phyloP scores from a whole-genome alignment of 768 basidiomycete genomes.

The Leccinum imitatum region DNA sequence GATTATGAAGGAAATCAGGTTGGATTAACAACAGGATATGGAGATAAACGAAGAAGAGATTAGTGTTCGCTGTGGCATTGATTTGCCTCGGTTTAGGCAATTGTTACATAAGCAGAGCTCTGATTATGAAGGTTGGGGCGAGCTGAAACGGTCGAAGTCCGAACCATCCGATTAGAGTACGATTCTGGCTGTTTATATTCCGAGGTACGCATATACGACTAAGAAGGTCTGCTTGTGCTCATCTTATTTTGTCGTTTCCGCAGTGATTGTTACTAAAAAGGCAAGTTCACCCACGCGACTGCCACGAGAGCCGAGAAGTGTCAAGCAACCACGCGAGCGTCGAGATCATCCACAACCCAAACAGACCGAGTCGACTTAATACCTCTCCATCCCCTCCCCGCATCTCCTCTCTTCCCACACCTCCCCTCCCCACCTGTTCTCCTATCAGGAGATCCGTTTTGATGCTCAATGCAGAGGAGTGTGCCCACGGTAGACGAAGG shows the following conservation, averaged over 20 bases:
- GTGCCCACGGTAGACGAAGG: slow-evolving; percentile 46
- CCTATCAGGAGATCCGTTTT: background rate
- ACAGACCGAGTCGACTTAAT: slow-evolving; percentile 15
- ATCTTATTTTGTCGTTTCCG: no score
- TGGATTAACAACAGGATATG: background rate
- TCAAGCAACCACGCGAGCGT: slow-evolving; percentile 37
- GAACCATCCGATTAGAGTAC: no score
- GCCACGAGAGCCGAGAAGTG: slow-evolving; percentile 37
- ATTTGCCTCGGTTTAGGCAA: background rate
- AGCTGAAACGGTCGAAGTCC: no score
- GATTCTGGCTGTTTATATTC: no score
- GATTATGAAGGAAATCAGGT: background rate
- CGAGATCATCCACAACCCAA: slow-evolving; percentile 28
- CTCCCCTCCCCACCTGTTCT: background rate
- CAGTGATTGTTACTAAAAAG: slow-evolving; percentile 18
- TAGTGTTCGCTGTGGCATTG: background rate
- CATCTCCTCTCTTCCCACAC: background rate
- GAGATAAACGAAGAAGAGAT: background rate
- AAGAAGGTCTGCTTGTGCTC: no score
- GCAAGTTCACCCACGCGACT: slow-evolving; percentile 29
- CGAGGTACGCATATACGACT: no score
- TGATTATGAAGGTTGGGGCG: no score
- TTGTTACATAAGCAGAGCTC: no score
- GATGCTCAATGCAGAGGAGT: slow-evolving; percentile 34
- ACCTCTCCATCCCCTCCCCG: slow-evolving; percentile 7